A percentile compares a stretch with the other conserved stretches of the same genome.
Evolutionary conservation across 345 rosid genomes (phyloP).

Genomic region (Abelmoschus esculentus): DNA sequence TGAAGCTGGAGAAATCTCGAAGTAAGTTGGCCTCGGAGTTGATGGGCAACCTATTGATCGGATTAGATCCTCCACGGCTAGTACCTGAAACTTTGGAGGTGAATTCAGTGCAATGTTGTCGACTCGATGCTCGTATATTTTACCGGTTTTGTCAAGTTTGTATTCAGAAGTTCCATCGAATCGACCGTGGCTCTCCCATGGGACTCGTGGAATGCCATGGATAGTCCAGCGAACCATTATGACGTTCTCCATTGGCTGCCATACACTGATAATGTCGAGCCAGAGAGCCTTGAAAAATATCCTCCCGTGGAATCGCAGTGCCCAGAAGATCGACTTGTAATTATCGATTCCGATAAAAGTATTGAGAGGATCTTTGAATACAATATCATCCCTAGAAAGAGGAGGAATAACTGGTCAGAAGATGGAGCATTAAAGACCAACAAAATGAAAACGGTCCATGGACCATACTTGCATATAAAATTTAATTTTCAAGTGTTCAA

Average conservation of each 20-base stretch:
- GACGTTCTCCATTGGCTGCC: constrained; percentile 67
- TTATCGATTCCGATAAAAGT: constrained; percentile 66
- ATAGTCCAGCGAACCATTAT: constrained; percentile 81
- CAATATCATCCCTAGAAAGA: constrained; percentile 65
- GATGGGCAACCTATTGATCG: constrained; percentile 63
- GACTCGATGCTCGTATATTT: constrained; percentile 68
- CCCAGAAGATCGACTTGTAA: constrained; percentile 76
- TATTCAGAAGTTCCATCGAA: constrained; percentile 86
- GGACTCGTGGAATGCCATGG: constrained; percentile 75
- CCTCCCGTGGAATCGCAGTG: constrained; percentile 68
- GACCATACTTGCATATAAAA: neutral
- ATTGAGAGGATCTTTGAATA: constrained; percentile 72
- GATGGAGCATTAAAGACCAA: neutral
- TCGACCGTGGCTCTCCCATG: constrained; percentile 72
- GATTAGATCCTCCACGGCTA: constrained; percentile 53
- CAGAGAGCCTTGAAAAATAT: constrained; percentile 76
- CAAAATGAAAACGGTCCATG: neutral
- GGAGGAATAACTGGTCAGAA: neutral
- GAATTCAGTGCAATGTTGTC: constrained; percentile 62
- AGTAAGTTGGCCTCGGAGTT: constrained; percentile 69
- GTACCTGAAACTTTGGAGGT: constrained; percentile 57
- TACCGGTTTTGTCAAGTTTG: constrained; percentile 73
- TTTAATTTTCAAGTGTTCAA: too few species aligned
- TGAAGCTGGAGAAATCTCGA: constrained; percentile 36
- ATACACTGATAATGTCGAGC: constrained; percentile 52